phyloP scores from a whole-genome alignment of 192 early-diverging fungal genomes.

The Radiomyces spectabilis region DNA sequence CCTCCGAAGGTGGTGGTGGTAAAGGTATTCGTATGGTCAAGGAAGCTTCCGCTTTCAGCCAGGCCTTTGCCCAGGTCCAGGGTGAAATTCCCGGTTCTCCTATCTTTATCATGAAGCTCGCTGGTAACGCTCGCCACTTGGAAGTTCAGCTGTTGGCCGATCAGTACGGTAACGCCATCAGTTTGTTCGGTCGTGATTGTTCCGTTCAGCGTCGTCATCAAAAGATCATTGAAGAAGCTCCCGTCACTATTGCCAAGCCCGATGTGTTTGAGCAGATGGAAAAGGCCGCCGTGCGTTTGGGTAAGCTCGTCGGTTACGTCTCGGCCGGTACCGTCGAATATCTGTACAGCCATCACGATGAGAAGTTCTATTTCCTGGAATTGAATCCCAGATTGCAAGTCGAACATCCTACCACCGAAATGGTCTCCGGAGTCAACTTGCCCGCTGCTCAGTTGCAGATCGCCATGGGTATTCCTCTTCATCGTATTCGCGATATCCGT shows the following conservation, averaged over 20 bases:
- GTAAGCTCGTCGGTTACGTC: conserved; percentile 90
- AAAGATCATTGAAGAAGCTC: conserved; percentile 99
- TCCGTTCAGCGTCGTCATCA: conserved; percentile 97
- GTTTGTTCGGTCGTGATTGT: conserved; percentile 97
- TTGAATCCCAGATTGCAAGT: conserved; percentile 98
- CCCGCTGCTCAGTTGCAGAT: conserved; percentile 97
- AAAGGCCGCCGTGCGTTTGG: conserved; percentile 91
- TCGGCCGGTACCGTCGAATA: conserved; percentile 97
- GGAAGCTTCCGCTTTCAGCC: conserved; percentile 60
- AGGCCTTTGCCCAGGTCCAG: conserved; percentile 80
- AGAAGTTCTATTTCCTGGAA: conserved; percentile 93
- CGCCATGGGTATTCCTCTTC: conserved; percentile 98
- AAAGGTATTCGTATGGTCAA: conserved; percentile 98
- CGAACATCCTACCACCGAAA: conserved; percentile 98
- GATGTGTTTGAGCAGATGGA: conserved; percentile 88
- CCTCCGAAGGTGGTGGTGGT: conserved; percentile 97
- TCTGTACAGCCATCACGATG: conserved; percentile 79
- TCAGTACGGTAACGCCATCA: conserved; percentile 96
- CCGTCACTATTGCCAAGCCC: conserved; percentile 76
- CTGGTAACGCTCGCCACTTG: conserved; percentile 90
- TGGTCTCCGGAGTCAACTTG: conserved; percentile 97
- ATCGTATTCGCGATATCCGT: conserved; percentile 92
- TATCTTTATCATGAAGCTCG: conserved; percentile 97
- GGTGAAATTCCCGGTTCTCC: conserved; percentile 96
- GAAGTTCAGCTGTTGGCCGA: conserved; percentile 97